A percentile compares a stretch with the other conserved stretches of the same genome.
Evolutionary conservation across 371 early-diverging fungal genomes (phyloP).

Genomic region (Pancytospora epiphaga): DNA sequence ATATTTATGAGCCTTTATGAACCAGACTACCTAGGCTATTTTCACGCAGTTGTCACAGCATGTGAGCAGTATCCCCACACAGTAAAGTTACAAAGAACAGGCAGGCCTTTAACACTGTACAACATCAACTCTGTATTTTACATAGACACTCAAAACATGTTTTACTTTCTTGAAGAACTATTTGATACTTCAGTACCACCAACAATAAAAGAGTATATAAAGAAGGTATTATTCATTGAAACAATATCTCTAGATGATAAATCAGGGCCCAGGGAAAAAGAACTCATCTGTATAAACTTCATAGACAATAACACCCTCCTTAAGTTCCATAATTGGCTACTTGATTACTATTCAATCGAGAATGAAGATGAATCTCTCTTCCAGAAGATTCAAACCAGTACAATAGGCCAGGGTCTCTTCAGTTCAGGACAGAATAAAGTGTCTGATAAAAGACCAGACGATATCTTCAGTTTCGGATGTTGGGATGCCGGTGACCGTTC

Average conservation of each 20-base stretch:
- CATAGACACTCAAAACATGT: background rate
- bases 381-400: background rate
- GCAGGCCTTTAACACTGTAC: background rate
- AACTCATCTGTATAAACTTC: constrained; percentile 13
- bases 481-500: background rate
- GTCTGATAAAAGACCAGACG: background rate
- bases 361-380: background rate
- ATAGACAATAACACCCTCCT: background rate
- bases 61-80: background rate
- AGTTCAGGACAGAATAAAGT: background rate
- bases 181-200: background rate
- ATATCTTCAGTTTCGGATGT: no score
- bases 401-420: background rate
- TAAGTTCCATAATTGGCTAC: background rate
- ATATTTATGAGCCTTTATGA: background rate
- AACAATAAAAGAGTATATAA: background rate
- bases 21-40: background rate
- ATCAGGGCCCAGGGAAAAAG: background rate
- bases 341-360: background rate
- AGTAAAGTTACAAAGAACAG: background rate
- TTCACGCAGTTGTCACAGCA: background rate
- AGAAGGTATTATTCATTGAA: constrained; percentile 8
- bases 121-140: constrained; percentile 11
- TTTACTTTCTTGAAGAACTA: constrained; percentile 1
- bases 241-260: background rate